phyloP scores from a whole-genome alignment of 202 grass and related monocot genomes.

The Panicum hallii region DNA sequence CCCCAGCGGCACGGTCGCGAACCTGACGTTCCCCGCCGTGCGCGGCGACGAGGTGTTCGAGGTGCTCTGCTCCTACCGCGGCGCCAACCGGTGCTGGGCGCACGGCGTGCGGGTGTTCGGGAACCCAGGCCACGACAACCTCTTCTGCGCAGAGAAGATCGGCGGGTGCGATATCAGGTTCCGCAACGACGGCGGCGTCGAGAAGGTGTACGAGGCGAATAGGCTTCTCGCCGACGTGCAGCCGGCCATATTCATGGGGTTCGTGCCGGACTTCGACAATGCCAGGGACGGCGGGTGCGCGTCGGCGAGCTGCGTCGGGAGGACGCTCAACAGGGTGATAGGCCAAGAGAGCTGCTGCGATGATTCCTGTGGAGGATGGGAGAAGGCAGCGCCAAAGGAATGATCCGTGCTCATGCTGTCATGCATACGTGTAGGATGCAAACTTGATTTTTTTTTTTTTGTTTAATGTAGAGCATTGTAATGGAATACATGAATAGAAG shows the following conservation, averaged over 20 bases:
- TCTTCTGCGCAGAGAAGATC: slow-evolving; percentile 49
- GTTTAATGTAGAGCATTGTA: slow-evolving; percentile 42
- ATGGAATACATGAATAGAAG: slow-evolving; percentile 29
- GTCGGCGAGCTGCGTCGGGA: slow-evolving; percentile 51
- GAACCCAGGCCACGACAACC: slow-evolving; percentile 64
- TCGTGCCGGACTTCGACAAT: slow-evolving; percentile 70
- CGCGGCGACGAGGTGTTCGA: slow-evolving; percentile 66
- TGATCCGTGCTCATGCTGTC: slow-evolving; percentile 10
- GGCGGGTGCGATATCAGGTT: slow-evolving; percentile 59
- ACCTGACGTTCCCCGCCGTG: slow-evolving; percentile 48
- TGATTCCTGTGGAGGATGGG: slow-evolving; percentile 57
- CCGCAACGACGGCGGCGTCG: slow-evolving; percentile 65
- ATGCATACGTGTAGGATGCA: slow-evolving; percentile 33
- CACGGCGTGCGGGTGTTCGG: slow-evolving; percentile 55
- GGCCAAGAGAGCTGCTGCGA: slow-evolving; percentile 64
- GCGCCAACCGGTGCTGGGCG: slow-evolving; percentile 66
- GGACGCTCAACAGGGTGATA: slow-evolving; percentile 61
- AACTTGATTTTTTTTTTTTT: slow-evolving; percentile 22
- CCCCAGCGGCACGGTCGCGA: slow-evolving; percentile 34
- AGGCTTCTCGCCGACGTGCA: neutral
- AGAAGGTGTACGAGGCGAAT: slow-evolving; percentile 57
- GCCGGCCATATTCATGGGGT: slow-evolving; percentile 62
- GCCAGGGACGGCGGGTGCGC: slow-evolving; percentile 54
- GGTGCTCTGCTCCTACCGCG: slow-evolving; percentile 64
- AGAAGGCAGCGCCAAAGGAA: slow-evolving; percentile 38